Conservation (phyloP, 2,329 filamentous ascomycete genomes). For the Aspergillus costaricaensis region DNA sequence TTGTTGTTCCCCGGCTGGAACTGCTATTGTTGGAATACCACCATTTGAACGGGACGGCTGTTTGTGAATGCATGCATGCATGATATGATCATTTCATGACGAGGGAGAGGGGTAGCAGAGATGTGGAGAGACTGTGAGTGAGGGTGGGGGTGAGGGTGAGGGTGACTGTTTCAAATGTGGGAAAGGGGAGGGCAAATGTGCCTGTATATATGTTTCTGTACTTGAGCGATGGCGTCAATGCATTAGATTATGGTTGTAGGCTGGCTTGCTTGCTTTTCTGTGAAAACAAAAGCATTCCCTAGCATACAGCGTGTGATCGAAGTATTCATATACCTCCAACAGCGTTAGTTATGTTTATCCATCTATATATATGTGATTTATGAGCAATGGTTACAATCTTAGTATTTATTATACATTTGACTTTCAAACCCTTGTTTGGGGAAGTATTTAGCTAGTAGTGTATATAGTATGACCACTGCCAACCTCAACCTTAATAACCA, state of each 20-base stretch:
- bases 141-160: background rate
- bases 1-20: slow-evolving; percentile 26
- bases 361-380: background rate
- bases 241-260: slow-evolving; percentile 1
- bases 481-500: no score
- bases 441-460: no score
- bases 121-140: background rate
- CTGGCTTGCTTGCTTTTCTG: background rate
- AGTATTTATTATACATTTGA: no score
- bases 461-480: no score
- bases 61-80: slow-evolving; percentile 4
- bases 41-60: slow-evolving; percentile 12
- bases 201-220: slow-evolving; percentile 6
- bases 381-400: no score
- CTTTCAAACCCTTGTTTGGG: no score
- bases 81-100: slow-evolving; percentile 11
- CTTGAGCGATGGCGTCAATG: slow-evolving; percentile 2
- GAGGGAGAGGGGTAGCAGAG: background rate
- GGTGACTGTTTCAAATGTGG: background rate
- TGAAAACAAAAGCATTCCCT: background rate
- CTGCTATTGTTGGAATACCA: slow-evolving; percentile 13
- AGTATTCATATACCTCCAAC: background rate
- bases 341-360: background rate
- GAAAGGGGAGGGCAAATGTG: slow-evolving; percentile 3
- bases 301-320: background rate